These are phyloP conservation scores for Phytophthora gonapodyides DNA, from an alignment of 352 stramenopile genomes.

Conservation along the genomic window DNA sequence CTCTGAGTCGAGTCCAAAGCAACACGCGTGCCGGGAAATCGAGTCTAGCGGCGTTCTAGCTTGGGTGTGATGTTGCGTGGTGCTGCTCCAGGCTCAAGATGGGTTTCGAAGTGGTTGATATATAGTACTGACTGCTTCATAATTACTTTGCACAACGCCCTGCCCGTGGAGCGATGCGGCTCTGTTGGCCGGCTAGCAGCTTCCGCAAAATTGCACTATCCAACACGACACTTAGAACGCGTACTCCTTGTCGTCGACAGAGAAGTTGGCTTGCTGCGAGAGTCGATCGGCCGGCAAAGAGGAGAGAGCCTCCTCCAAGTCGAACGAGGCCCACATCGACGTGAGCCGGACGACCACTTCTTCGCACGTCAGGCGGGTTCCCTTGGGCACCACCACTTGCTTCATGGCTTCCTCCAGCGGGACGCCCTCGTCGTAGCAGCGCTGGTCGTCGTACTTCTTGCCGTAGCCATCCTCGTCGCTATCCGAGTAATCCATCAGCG, in stretches of 20 bases:
- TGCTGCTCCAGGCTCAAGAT: background rate
- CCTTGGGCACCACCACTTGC: slow-evolving; percentile 70
- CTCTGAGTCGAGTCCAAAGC: slow-evolving; percentile 2
- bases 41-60: slow-evolving; percentile 3
- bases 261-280: slow-evolving; percentile 54
- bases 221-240: slow-evolving; percentile 33
- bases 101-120: slow-evolving; percentile 19
- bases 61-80: slow-evolving; percentile 5
- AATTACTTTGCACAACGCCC: slow-evolving; percentile 43
- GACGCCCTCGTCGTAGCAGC: slow-evolving; percentile 68
- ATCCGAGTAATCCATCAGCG: slow-evolving; percentile 43
- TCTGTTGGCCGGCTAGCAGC: slow-evolving; percentile 30
- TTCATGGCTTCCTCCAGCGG: slow-evolving; percentile 80
- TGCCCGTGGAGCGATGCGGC: slow-evolving; percentile 26
- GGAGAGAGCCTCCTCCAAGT: slow-evolving; percentile 58
- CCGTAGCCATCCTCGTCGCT: slow-evolving; percentile 49
- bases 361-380: slow-evolving; percentile 62
- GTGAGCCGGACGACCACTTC: slow-evolving; percentile 77
- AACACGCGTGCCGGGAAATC: background rate
- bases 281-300: slow-evolving; percentile 51
- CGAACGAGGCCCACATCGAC: slow-evolving; percentile 83
- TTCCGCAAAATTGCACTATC: slow-evolving; percentile 38
- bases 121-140: slow-evolving; percentile 46
- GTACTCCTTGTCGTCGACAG: slow-evolving; percentile 46
- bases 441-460: slow-evolving; percentile 61